These are phyloP conservation scores for Microcos paniculata DNA, from an alignment of 345 rosid species.

Conservation along the genomic window DNA sequence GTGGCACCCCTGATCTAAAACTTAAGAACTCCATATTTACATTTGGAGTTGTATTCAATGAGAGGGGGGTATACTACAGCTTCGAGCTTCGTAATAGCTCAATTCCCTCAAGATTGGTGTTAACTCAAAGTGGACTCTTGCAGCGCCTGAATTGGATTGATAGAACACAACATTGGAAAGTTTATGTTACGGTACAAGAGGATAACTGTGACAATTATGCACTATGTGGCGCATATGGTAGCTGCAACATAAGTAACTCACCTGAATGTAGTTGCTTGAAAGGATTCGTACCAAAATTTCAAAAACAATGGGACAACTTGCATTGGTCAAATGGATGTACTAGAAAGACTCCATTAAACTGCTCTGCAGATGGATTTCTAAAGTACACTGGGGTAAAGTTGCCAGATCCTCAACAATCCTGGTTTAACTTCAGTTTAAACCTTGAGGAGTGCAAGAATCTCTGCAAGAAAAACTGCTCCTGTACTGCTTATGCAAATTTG, in stretches of 20 bases:
- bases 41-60: conserved; percentile 21
- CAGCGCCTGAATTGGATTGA: conserved; percentile 42
- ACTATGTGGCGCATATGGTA: conserved; percentile 41
- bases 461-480: conserved; percentile 48
- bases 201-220: conserved; percentile 43
- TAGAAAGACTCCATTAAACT: conserved; percentile 27
- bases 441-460: conserved; percentile 32
- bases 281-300: conserved; percentile 43
- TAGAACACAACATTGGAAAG: conserved; percentile 24
- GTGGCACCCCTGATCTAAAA: conserved; percentile 35
- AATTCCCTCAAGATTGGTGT: conserved; percentile 25
- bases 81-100: conserved; percentile 24
- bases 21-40: conserved; percentile 11
- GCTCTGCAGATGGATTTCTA: conserved; percentile 32
- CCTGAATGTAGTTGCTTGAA: conserved; percentile 41
- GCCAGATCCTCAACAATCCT: conserved; percentile 38
- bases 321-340: conserved; percentile 50
- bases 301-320: conserved; percentile 33
- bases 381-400: conserved; percentile 30
- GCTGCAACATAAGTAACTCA: conserved; percentile 33
- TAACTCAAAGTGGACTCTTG: conserved; percentile 24
- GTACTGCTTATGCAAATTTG: conserved; percentile 44
- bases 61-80: conserved; percentile 33
- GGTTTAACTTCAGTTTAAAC: conserved; percentile 24
- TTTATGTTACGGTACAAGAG: conserved; percentile 28